Percentiles rank a stretch among this genome's conserved stretches.
These are phyloP conservation scores for Mycena belliarum DNA, from an alignment of 768 basidiomycete genomes.

Conservation along the genomic window DNA sequence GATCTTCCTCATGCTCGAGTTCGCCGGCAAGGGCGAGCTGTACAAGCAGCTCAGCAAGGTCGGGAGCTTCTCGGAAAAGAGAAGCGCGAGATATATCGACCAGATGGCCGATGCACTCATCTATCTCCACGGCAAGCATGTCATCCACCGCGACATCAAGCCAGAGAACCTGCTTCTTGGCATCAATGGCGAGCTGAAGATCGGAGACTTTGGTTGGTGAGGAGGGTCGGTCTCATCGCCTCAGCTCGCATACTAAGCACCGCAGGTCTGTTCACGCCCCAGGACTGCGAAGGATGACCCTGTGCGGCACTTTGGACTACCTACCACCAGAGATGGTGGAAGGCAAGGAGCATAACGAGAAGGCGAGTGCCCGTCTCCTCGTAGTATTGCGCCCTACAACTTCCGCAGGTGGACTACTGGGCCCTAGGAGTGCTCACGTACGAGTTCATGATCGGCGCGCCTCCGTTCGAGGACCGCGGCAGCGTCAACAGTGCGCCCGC, in stretches of 20 bases:
- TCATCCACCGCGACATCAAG: slow-evolving; percentile 99
- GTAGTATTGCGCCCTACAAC: too few relatives aligned
- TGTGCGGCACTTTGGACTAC: slow-evolving; percentile 96
- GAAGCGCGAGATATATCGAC: slow-evolving; percentile 88
- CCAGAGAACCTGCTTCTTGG: slow-evolving; percentile 96
- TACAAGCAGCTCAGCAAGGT: slow-evolving; percentile 92
- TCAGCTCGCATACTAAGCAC: neutral
- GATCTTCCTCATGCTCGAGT: slow-evolving; percentile 98
- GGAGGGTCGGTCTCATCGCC: neutral
- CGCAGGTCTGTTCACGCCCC: slow-evolving; percentile 77
- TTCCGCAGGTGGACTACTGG: slow-evolving; percentile 87
- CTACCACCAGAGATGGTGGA: slow-evolving; percentile 99
- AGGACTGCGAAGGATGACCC: slow-evolving; percentile 81
- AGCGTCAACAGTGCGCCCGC: slow-evolving; percentile 74
- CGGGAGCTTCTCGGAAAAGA: slow-evolving; percentile 85
- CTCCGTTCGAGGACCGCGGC: slow-evolving; percentile 79
- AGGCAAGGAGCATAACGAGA: slow-evolving; percentile 83
- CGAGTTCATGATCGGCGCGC: slow-evolving; percentile 86
- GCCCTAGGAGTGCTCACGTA: slow-evolving; percentile 93
- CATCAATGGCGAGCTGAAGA: slow-evolving; percentile 95
- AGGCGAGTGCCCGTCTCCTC: too few relatives aligned
- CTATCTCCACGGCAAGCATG: slow-evolving; percentile 93
- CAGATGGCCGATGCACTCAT: slow-evolving; percentile 97
- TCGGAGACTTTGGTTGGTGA: slow-evolving; percentile 98
- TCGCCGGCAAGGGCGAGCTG: slow-evolving; percentile 94